Evolutionary conservation across 2,329 filamentous ascomycete species (phyloP).

Genomic region (Pseudogymnoascus sp.): DNA sequence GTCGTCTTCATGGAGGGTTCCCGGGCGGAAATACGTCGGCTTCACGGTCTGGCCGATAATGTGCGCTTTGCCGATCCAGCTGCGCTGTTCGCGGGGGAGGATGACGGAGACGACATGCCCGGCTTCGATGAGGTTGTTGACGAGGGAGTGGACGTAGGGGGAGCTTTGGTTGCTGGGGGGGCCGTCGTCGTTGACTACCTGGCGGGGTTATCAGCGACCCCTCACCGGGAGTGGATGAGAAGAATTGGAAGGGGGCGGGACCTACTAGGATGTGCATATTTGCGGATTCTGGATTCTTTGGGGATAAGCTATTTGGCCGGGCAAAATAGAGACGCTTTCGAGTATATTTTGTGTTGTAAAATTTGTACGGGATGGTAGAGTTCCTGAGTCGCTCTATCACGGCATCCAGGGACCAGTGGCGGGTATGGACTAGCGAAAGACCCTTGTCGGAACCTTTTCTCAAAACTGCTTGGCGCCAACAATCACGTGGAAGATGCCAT

Average conservation of each 20-base stretch:
- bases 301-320: background rate
- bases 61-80: slow-evolving; percentile 98
- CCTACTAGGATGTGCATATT: slow-evolving; percentile 44
- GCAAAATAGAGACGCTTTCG: background rate
- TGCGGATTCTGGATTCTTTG: background rate
- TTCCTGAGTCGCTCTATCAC: background rate
- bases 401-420: background rate
- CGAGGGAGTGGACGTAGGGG: slow-evolving; percentile 69
- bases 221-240: background rate
- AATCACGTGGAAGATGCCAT: background rate
- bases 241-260: slow-evolving; percentile 10
- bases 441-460: background rate
- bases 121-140: slow-evolving; percentile 59
- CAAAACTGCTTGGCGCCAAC: background rate
- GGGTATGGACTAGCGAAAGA: background rate
- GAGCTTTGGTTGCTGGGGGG: slow-evolving; percentile 70
- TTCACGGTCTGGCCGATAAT: slow-evolving; percentile 83
- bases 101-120: slow-evolving; percentile 88
- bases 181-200: slow-evolving; percentile 69
- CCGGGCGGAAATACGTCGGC: slow-evolving; percentile 72
- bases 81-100: slow-evolving; percentile 82
- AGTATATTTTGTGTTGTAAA: background rate
- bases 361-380: background rate
- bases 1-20: slow-evolving; percentile 51
- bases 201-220: slow-evolving; percentile 11